These are phyloP conservation scores for Pichia sp. DNA, from an alignment of 1,139 yeast genomes.

Conservation along the genomic window DNA sequence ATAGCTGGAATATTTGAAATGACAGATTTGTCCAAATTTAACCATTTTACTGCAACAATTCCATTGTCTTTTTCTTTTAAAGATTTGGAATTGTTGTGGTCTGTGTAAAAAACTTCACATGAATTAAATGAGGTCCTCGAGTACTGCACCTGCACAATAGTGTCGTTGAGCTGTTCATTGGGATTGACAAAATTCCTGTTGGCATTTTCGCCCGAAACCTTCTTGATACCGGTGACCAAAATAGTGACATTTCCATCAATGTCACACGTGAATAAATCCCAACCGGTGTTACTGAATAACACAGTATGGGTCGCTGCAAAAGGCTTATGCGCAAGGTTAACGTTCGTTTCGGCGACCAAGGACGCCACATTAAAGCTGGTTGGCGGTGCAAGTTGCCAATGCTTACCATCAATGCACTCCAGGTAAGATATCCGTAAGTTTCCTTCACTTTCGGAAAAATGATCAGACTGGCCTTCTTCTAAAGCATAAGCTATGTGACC, in stretches of 20 bases:
- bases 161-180: conserved; percentile 21
- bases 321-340: neutral
- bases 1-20: conserved; percentile 47
- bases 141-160: conserved; percentile 19
- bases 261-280: conserved; percentile 47
- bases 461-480: conserved; percentile 8
- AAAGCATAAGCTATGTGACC: conserved; percentile 63
- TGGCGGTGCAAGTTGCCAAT: conserved; percentile 59
- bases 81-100: conserved; percentile 10
- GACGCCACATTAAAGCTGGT: conserved; percentile 19
- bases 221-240: conserved; percentile 27
- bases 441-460: conserved; percentile 3
- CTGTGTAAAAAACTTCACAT: conserved; percentile 26
- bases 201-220: conserved; percentile 4
- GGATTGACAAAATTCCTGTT: too few relatives aligned
- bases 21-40: conserved; percentile 57
- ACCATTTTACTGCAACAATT: conserved; percentile 57
- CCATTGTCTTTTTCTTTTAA: conserved; percentile 22
- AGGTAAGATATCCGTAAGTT: conserved; percentile 48
- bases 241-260: conserved; percentile 42
- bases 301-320: conserved; percentile 20
- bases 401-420: conserved; percentile 53
- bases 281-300: conserved; percentile 43
- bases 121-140: conserved; percentile 29
- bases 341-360: conserved; percentile 1